phyloP scores from a whole-genome alignment of 1,139 yeast genomes.

The Taphrina pruni region DNA sequence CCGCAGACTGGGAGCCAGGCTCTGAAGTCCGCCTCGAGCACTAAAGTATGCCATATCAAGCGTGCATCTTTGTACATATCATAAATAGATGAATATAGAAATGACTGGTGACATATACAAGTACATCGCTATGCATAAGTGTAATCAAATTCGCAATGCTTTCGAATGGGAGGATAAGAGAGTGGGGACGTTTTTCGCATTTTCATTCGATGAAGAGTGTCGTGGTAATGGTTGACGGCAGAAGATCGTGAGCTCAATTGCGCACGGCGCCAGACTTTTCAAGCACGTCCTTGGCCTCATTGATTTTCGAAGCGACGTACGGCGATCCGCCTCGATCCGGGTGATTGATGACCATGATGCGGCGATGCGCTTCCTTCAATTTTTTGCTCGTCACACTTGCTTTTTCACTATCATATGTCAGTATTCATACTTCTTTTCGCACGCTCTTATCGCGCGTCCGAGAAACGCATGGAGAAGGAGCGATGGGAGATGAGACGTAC shows the following conservation, averaged over 20 bases:
- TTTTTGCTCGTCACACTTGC: slow-evolving; percentile 73
- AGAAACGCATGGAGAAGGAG: too few relatives aligned
- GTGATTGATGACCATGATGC: slow-evolving; percentile 90
- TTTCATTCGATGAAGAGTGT: neutral
- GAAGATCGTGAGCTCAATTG: slow-evolving; percentile 3
- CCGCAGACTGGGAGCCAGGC: slow-evolving; percentile 59
- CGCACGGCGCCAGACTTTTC: slow-evolving; percentile 58
- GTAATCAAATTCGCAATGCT: neutral
- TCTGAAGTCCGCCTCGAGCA: slow-evolving; percentile 31
- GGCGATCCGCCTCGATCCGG: slow-evolving; percentile 99
- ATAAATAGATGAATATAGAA: neutral
- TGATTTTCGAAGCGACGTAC: slow-evolving; percentile 90
- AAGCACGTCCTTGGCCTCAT: slow-evolving; percentile 93
- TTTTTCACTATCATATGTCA: slow-evolving; percentile 54
- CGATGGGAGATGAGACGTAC: slow-evolving; percentile 21
- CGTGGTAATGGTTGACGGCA: neutral
- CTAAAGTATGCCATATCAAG: neutral
- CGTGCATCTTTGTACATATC: slow-evolving; percentile 2
- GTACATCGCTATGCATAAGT: slow-evolving; percentile 6
- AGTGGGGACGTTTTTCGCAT: neutral
- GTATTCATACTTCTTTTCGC: neutral
- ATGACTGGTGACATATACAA: too few relatives aligned
- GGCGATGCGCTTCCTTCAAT: slow-evolving; percentile 89
- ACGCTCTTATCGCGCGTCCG: neutral
- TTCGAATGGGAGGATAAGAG: neutral